Evolutionary conservation across 495 filamentous ascomycete species (phyloP).

Genomic region (Sporormia fimetaria): DNA sequence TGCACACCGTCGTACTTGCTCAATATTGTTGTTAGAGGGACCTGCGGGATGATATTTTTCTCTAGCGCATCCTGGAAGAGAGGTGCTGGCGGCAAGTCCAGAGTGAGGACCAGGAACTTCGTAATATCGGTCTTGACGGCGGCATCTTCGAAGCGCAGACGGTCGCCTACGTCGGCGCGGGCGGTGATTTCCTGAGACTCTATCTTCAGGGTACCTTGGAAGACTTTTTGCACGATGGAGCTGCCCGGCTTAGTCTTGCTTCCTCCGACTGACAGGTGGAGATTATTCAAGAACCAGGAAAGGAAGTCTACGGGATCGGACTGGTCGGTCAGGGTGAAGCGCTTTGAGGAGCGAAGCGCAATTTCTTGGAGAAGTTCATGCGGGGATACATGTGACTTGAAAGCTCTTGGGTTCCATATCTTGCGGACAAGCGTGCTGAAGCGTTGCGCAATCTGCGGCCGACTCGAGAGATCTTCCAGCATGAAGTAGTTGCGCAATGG

Average conservation of each 20-base stretch:
- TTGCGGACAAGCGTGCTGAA: slow-evolving; percentile 88
- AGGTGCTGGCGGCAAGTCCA: slow-evolving; percentile 84
- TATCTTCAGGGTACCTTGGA: slow-evolving; percentile 83
- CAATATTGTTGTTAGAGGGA: slow-evolving; percentile 78
- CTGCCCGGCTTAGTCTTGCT: slow-evolving; percentile 72
- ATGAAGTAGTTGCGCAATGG: slow-evolving; percentile 91
- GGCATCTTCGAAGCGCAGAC: slow-evolving; percentile 88
- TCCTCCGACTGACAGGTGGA: slow-evolving; percentile 84
- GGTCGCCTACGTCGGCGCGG: slow-evolving; percentile 74
- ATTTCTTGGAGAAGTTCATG: slow-evolving; percentile 96
- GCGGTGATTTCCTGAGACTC: slow-evolving; percentile 93
- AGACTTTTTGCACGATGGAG: slow-evolving; percentile 77
- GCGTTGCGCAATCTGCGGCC: slow-evolving; percentile 56
- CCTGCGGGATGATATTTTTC: slow-evolving; percentile 91
- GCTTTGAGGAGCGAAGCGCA: slow-evolving; percentile 76
- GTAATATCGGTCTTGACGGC: slow-evolving; percentile 64
- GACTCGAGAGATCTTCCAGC: slow-evolving; percentile 58
- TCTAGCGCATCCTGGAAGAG: slow-evolving; percentile 91
- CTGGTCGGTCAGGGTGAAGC: slow-evolving; percentile 81
- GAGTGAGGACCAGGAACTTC: slow-evolving; percentile 78
- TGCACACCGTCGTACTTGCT: slow-evolving; percentile 88
- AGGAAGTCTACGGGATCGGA: slow-evolving; percentile 94
- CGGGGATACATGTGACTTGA: slow-evolving; percentile 93
- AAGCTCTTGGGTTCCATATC: slow-evolving; percentile 95
- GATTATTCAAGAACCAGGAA: slow-evolving; percentile 92